A percentile compares a stretch with the other conserved stretches of the same genome.
These are phyloP conservation scores for Kickxella alabastrina DNA, from an alignment of 192 early-diverging fungal genomes.

Conservation along the genomic window DNA sequence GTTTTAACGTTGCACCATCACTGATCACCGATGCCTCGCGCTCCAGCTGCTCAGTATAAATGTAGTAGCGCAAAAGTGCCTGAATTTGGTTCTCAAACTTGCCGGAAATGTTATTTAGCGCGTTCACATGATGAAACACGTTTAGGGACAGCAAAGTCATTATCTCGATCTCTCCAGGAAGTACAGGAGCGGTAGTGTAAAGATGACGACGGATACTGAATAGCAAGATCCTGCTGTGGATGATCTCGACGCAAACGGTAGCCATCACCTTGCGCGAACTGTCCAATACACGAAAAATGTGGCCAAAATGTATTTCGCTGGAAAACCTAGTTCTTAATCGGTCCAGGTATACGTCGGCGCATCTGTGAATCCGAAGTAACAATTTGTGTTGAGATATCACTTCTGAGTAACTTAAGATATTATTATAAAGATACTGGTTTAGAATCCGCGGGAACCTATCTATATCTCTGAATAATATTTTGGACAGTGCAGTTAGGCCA, in stretches of 20 bases:
- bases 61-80: not conserved
- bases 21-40: not conserved
- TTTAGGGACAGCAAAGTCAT: not conserved
- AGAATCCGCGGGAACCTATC: not conserved
- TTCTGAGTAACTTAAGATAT: too few relatives aligned
- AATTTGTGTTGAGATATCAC: not conserved
- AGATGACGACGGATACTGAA: not conserved
- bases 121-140: not conserved
- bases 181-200: not conserved
- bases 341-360: not conserved
- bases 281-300: not conserved
- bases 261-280: not conserved
- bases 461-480: not conserved
- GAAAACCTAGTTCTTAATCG: not conserved
- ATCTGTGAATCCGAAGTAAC: not conserved
- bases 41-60: constrained; percentile 5
- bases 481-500: not conserved
- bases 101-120: not conserved
- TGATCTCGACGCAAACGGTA: not conserved
- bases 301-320: not conserved
- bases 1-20: constrained; percentile 48
- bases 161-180: not conserved
- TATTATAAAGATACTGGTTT: not conserved
- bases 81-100: not conserved
- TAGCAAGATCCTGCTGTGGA: not conserved